phyloP scores from a whole-genome alignment of 257 asterid genomes.

The Lycium barbarum region DNA sequence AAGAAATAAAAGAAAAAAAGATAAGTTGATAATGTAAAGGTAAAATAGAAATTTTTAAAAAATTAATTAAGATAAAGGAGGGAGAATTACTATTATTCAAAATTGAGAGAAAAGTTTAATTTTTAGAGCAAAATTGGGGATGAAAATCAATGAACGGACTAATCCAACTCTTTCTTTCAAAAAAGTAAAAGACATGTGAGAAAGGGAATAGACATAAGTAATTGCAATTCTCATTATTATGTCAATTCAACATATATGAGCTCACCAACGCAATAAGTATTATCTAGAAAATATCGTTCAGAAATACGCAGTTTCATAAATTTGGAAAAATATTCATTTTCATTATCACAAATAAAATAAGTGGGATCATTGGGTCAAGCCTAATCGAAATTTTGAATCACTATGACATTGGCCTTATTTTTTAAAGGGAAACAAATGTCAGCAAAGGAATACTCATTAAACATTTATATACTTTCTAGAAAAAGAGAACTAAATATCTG shows the following conservation, averaged over 20 bases:
- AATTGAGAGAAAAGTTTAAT: too few species aligned
- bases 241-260: not conserved
- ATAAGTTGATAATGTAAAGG: too few species aligned
- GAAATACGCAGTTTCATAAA: not conserved
- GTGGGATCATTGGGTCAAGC: not conserved
- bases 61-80: too few species aligned
- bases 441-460: not conserved
- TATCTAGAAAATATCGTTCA: not conserved
- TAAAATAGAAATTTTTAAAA: too few species aligned
- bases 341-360: not conserved
- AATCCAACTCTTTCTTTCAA: not conserved
- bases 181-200: not conserved
- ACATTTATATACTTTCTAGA: not conserved
- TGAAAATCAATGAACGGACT: not conserved
- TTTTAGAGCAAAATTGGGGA: too few species aligned
- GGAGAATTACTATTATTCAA: too few species aligned
- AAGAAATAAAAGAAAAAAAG: too few species aligned
- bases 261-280: not conserved
- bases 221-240: constrained; percentile 1
- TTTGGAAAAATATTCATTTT: not conserved
- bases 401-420: not conserved
- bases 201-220: not conserved
- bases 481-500: not conserved
- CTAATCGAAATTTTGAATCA: not conserved
- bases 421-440: not conserved